Evolutionary conservation across 768 basidiomycete genomes (phyloP), one percentile per base, ranked within the genome.

Genomic region (Suillus americanus): DNA sequence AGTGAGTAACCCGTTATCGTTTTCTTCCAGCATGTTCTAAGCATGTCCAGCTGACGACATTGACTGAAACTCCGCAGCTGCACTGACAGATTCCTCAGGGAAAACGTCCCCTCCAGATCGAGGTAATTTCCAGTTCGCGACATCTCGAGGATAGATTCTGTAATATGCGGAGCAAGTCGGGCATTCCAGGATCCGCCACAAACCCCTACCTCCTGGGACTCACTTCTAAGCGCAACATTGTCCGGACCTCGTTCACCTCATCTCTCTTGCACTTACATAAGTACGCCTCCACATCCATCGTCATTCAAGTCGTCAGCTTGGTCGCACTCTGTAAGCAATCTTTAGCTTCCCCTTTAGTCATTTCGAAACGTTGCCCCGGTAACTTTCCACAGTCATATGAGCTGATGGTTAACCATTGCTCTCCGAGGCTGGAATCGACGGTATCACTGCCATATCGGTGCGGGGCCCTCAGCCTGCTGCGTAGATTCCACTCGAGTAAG

Each of bases 201-300:
- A 14, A 50, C 25, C 25, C 28, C 50, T 16, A 28, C 14, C 35
- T 71, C 66, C 62, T 67, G 56, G 65, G 67, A 71, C 69, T 67
- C 66, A 65, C 70, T 67, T 67, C 57, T 61, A 62, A 68, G 61
- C 59, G 62, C 73, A 60, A 66, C 71, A 69, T 73, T 61, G 66
- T 67, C 72, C 65, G 66, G 65, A 64, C 73, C 71, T 76, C 71
- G 61, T 73, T 68, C 66, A 66, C 68, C 72, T 66, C 38, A 41
- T 40, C 25, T 9, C 57, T 30, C 20, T 54, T n/a, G 35, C 20
- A 33, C 28, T 53, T 33, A 54, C 33, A 54, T 54, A 53, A 53
- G 9, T 30, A 5, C 28, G 9, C 51, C 51, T 53, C 51, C 5
- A 18, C 28, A 30, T 51, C 25, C 50, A 16, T 16, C 25, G 25